Evolutionary conservation across 495 filamentous ascomycete genomes (phyloP), one percentile per base, ranked within the genome.

Genomic region (Jackrogersella minutella): DNA sequence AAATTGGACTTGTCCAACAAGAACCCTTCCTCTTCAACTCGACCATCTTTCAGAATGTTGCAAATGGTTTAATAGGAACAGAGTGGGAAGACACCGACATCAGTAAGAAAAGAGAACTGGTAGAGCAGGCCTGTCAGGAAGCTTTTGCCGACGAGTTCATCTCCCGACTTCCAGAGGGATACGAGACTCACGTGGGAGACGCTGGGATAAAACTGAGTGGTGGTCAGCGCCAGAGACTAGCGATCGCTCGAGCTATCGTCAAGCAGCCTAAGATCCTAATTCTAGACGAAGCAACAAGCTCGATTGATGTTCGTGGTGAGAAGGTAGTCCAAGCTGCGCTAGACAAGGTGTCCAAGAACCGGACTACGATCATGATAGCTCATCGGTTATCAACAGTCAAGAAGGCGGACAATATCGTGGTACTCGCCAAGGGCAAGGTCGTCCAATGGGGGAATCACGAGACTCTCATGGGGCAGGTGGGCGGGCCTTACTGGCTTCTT

Each of bases 201-300:
- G 73, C 78, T 3, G 86, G 85, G 1, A 83, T 85, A 73, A 88
- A 85, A 50, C 68, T 88, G n/a, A 83, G 79, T n/a, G 85, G 84
- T 24, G 85, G 86, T 10, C 86, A 88, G 71, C 85, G 86, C 61
- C 89, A 91, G 66, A 78, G 88, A 39, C 74, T 91, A 0, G 85
- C 90, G 8, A 87, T 93, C 52, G 90, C 90, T 0, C 80, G 90
- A 17, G 87, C 86, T 21, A 85, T 93, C 26, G 83, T 96, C 54
- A 90, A 91, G 69, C 82, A 91, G 46, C 91, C 93, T 0, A 85
- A 86, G n/a, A 88, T 97, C 57, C 78, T 97, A 4, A 88, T 96
- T 30, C 77, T 97, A 5, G 92, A 96, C 69, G 92, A 96, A 74
- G 92, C 92, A 14, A 95, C 91, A 0, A 87, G 80, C 52, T 81